Conservation (phyloP, 805 yeast species). For the Hanseniaspora singularis region DNA sequence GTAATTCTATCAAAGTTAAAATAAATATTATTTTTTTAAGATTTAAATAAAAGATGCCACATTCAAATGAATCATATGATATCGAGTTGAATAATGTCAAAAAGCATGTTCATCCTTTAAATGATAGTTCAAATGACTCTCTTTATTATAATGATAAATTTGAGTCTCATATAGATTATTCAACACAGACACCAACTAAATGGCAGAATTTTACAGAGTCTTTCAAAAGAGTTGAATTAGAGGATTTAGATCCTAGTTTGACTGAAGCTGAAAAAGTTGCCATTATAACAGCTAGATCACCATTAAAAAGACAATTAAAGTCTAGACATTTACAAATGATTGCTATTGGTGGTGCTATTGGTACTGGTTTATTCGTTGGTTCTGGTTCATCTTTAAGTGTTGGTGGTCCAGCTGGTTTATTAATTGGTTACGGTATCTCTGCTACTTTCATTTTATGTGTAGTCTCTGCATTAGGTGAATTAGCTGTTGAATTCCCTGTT, state of each 20-base stretch:
- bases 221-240: conserved; percentile 32
- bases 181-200: neutral
- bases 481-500: conserved; percentile 49
- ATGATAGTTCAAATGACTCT: no score
- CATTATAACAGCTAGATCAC: conserved; percentile 39
- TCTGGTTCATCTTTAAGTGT: conserved; percentile 49
- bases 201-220: conserved; percentile 41
- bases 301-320: conserved; percentile 43
- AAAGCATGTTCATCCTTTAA: no score
- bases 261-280: conserved; percentile 38
- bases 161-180: no score
- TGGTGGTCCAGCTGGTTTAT: conserved; percentile 56
- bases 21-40: no score
- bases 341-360: conserved; percentile 61
- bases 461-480: conserved; percentile 50
- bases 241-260: conserved; percentile 31
- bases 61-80: no score
- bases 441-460: conserved; percentile 48
- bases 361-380: conserved; percentile 67
- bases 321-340: conserved; percentile 50
- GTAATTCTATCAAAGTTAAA: no score
- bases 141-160: no score
- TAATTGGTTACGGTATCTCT: conserved; percentile 43
- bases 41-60: no score
- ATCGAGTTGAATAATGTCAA: no score